Base-by-base conservation (phyloP, 176 grass and related monocot species). In the Puccinellia tenuiflora region DNA sequence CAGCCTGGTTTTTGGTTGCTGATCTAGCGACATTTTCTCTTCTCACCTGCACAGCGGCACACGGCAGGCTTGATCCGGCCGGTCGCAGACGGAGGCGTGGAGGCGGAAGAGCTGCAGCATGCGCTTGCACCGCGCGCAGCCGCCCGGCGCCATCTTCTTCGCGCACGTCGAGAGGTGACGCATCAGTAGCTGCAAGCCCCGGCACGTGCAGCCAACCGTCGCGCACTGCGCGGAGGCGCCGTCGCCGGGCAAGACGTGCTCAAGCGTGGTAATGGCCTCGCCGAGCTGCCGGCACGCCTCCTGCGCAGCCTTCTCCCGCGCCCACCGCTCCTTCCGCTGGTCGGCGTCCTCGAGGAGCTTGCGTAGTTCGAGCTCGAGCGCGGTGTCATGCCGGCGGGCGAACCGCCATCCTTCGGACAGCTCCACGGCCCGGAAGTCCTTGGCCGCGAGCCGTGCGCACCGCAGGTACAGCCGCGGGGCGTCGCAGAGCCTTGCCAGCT, bases 1-100 rank as follows among this genome's bases (percentile, higher is more conserved):
- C 5, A 60, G 56, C 40, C 40, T 51, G 28, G 37, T 77, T 51
- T 60, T 67, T 80, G 57, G 43, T 43, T 67, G 37, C 43, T 29
- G 16, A 33, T 34, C 47, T 0, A 51, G 75, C 46, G 15, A 50
- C 46, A 43, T 37, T 24, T 66, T 68, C 18, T 17, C 8, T 30
- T 52, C 88, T 85, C 86, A 97, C 95, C 81, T 92, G 92, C 96
- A 95, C 2, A 96, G 68, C 3, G 91, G 96, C 45, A 95, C 85
- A 26, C 77, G 85, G 87, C 96, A 93, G 0, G 93, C 46, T 7
- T 86, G n/a, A 3, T 81, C 78, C 4, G 79, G 7, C 28, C 75
- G 69, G 69, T 96, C 68, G 51, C 96, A 98, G 54, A 92, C 52
- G 50, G 89, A 93, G 65, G 89, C 86, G 71, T 98, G 91, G 24